Conservation (phyloP, 2,329 filamentous ascomycete genomes). For the Remersonia thermophila region DNA sequence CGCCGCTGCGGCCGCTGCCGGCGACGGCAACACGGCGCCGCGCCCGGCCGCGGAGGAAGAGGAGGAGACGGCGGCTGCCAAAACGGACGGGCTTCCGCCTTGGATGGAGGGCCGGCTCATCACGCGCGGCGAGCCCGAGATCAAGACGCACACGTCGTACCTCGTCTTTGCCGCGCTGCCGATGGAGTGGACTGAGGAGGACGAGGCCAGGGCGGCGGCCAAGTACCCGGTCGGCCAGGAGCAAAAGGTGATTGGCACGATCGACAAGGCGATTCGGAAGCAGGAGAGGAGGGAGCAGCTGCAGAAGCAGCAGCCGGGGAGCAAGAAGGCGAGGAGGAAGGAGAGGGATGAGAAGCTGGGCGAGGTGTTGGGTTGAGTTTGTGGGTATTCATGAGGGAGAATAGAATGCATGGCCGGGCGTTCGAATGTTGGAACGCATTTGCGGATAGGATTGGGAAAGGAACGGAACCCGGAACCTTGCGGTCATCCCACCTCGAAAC, state of each 20-base stretch:
- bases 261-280: slow-evolving; percentile 43
- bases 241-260: slow-evolving; percentile 35
- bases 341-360: slow-evolving; percentile 15
- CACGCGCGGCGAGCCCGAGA: slow-evolving; percentile 71
- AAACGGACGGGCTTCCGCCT: slow-evolving; percentile 15
- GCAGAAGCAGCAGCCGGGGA: slow-evolving; percentile 16
- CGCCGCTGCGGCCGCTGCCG: slow-evolving; percentile 9
- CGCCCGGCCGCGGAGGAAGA: slow-evolving; percentile 21
- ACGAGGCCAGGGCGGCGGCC: slow-evolving; percentile 56
- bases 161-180: slow-evolving; percentile 85
- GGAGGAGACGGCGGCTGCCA: slow-evolving; percentile 26
- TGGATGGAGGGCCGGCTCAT: slow-evolving; percentile 69
- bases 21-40: slow-evolving; percentile 19
- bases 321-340: slow-evolving; percentile 15
- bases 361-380: slow-evolving; percentile 5
- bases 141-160: slow-evolving; percentile 97
- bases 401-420: no score
- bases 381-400: no score
- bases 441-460: no score
- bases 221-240: slow-evolving; percentile 47
- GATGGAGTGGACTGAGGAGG: slow-evolving; percentile 70
- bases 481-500: no score
- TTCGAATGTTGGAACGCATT: no score
- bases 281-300: slow-evolving; percentile 43
- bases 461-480: no score